phyloP scores from a whole-genome alignment of 345 rosid species.

The Erysimum cheiranthoides region DNA sequence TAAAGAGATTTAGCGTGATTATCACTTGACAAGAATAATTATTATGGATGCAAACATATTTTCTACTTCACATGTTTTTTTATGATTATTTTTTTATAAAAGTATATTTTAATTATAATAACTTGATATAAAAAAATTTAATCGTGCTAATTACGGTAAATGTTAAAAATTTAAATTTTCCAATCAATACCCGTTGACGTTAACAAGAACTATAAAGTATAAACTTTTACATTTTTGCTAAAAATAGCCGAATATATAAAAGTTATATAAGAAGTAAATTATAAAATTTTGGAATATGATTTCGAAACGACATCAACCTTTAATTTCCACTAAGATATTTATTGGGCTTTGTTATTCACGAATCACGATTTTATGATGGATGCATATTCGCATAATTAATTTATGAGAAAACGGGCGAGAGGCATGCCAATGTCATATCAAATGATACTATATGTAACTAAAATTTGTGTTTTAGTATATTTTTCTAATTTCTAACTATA shows the following conservation, averaged over 20 bases:
- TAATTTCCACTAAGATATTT: neutral
- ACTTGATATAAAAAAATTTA: neutral
- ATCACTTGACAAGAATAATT: conserved; percentile 21
- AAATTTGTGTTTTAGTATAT: too few relatives aligned
- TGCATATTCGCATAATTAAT: neutral
- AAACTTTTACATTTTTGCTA: neutral
- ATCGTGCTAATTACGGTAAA: neutral
- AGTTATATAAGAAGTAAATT: neutral
- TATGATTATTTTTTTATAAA: neutral
- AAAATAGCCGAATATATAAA: neutral
- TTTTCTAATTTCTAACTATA: too few relatives aligned
- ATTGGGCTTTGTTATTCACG: neutral
- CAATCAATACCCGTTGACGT: neutral
- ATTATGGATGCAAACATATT: neutral
- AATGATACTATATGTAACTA: too few relatives aligned
- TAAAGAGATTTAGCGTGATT: neutral
- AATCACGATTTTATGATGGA: neutral
- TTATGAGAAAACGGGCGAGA: neutral
- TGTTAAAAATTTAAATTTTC: neutral
- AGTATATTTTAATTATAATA: neutral
- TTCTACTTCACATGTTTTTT: neutral
- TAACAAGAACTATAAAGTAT: neutral
- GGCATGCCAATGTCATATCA: neutral
- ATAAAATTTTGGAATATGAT: neutral
- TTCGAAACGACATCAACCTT: neutral